These are phyloP conservation scores for Chloromonas sp. DNA, from an alignment of 163 green algal genomes.

Conservation along the genomic window DNA sequence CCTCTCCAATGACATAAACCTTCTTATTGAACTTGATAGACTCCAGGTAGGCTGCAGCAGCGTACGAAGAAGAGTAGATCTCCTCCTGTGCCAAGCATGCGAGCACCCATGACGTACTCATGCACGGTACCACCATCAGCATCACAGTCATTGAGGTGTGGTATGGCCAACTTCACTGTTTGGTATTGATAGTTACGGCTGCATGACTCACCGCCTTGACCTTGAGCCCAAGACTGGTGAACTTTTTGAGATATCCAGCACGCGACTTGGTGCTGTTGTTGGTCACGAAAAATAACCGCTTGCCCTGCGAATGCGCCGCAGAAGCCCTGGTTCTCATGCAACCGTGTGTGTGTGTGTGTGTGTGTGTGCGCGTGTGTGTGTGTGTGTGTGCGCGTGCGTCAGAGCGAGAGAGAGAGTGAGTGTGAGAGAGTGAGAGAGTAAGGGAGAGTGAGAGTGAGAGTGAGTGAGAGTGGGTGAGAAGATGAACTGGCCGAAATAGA, in stretches of 20 bases:
- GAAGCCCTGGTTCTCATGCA: neutral
- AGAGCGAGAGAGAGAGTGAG: too few species aligned
- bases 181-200: too few species aligned
- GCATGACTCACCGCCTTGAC: constrained; percentile 57
- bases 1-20: constrained; percentile 93
- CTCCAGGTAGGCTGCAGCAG: constrained; percentile 93
- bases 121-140: too few species aligned
- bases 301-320: constrained; percentile 62
- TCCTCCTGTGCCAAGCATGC: constrained; percentile 71
- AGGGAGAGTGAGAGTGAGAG: too few species aligned
- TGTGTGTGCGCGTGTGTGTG: too few species aligned
- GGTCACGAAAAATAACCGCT: constrained; percentile 98
- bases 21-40: constrained; percentile 97
- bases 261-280: constrained; percentile 99
- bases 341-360: too few species aligned
- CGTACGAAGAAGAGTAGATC: constrained; percentile 98
- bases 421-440: too few species aligned
- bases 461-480: too few species aligned
- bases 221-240: constrained; percentile 85
- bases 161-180: too few species aligned
- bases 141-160: too few species aligned
- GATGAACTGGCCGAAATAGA: too few species aligned
- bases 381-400: too few species aligned
- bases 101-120: neutral
- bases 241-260: constrained; percentile 95